These are phyloP conservation scores for Penicillium egyptiacum DNA, from an alignment of 495 filamentous ascomycete genomes.

Conservation along the genomic window DNA sequence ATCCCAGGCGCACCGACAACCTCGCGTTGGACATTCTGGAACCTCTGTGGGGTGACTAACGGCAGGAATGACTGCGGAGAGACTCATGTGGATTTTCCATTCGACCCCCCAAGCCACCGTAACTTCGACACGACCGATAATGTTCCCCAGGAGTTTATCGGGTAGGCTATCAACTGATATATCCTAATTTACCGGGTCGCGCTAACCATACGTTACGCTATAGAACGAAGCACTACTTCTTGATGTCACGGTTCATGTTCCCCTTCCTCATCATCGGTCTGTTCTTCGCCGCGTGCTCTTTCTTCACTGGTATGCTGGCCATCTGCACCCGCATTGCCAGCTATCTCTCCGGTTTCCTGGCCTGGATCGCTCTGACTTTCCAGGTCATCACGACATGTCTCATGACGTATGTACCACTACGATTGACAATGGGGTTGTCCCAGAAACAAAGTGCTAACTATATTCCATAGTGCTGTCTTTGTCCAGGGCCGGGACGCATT, in stretches of 20 bases:
- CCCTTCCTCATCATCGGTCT: conserved; percentile 69
- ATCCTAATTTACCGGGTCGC: neutral
- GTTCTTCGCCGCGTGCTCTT: conserved; percentile 60
- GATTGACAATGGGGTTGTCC: neutral
- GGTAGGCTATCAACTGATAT: conserved; percentile 35
- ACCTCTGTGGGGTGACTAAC: conserved; percentile 58
- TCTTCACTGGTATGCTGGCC: conserved; percentile 62
- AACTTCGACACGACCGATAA: conserved; percentile 61
- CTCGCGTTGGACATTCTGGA: conserved; percentile 88
- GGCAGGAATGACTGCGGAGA: conserved; percentile 59
- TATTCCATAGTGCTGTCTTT: conserved; percentile 59
- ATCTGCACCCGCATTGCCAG: conserved; percentile 61
- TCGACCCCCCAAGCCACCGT: conserved; percentile 56
- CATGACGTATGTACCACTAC: conserved; percentile 64
- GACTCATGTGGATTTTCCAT: conserved; percentile 58
- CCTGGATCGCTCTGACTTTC: conserved; percentile 59
- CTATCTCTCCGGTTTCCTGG: conserved; percentile 57
- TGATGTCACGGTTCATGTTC: conserved; percentile 67
- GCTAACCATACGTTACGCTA: conserved; percentile 10
- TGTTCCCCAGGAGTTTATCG: conserved; percentile 56
- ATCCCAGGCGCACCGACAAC: conserved; percentile 64
- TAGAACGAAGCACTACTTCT: conserved; percentile 61
- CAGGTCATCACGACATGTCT: conserved; percentile 61
- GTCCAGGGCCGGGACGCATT: conserved; percentile 77
- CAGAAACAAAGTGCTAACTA: conserved; percentile 18